phyloP scores from a whole-genome alignment of 169 alveolate species.

The Cryptosporidium tyzzeri region DNA sequence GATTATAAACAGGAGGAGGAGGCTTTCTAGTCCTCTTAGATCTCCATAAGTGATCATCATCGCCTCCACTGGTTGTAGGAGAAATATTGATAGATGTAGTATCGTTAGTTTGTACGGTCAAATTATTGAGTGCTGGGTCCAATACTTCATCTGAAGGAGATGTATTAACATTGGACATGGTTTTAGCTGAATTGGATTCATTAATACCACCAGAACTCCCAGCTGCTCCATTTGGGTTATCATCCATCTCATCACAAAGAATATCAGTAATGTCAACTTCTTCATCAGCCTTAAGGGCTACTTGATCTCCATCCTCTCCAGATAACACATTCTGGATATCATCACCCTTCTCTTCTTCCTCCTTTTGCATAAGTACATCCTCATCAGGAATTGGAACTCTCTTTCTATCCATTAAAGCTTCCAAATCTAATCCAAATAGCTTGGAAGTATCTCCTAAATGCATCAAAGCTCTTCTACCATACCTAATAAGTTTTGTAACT shows the following conservation, averaged over 20 bases:
- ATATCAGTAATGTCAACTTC: slow-evolving; percentile 71
- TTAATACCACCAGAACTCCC: neutral
- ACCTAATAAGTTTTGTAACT: slow-evolving; percentile 57
- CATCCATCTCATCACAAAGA: slow-evolving; percentile 70
- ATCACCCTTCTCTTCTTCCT: slow-evolving; percentile 36
- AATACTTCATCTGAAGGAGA: slow-evolving; percentile 63
- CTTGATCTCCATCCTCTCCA: neutral
- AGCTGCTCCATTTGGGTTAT: neutral
- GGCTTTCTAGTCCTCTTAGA: slow-evolving; percentile 72
- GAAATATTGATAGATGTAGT: slow-evolving; percentile 27
- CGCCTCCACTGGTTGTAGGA: slow-evolving; percentile 61
- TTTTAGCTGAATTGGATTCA: neutral
- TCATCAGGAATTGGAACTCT: slow-evolving; percentile 74
- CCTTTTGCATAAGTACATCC: slow-evolving; percentile 72
- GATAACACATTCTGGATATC: slow-evolving; percentile 11
- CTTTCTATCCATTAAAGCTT: slow-evolving; percentile 64
- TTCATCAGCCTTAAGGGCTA: slow-evolving; percentile 31
- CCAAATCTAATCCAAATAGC: slow-evolving; percentile 35
- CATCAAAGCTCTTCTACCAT: slow-evolving; percentile 64
- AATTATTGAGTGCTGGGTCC: neutral
- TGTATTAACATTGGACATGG: slow-evolving; percentile 5
- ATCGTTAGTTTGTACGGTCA: neutral
- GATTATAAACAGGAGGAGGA: slow-evolving; percentile 72
- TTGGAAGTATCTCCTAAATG: slow-evolving; percentile 68
- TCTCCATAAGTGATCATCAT: slow-evolving; percentile 66